Conservation (phyloP, 2,329 filamentous ascomycete genomes). For the Samsoniella hepiali region DNA sequence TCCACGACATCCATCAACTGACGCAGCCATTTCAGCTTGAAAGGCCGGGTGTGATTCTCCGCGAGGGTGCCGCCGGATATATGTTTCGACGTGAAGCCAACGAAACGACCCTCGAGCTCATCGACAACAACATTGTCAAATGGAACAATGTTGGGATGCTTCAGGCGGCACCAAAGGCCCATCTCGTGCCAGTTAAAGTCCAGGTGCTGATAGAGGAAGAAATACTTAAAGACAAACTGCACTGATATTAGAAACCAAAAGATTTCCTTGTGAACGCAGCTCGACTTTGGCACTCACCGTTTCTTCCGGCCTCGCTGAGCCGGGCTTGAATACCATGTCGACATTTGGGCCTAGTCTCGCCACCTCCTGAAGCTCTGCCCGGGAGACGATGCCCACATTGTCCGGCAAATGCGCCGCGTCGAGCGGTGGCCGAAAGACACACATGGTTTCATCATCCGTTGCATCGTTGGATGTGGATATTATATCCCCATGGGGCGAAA, state of each 20-base stretch:
- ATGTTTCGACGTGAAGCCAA: conserved; percentile 37
- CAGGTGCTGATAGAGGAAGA: conserved; percentile 25
- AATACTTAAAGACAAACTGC: conserved; percentile 36
- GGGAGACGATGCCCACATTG: conserved; percentile 20
- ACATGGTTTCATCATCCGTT: conserved; percentile 29
- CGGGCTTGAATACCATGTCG: conserved; percentile 27
- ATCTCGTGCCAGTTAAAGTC: conserved; percentile 33
- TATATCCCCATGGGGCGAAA: conserved; percentile 23
- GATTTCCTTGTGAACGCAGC: not conserved
- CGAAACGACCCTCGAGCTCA: conserved; percentile 29
- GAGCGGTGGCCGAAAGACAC: conserved; percentile 27
- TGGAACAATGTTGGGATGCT: conserved; percentile 36
- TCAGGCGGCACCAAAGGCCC: conserved; percentile 34
- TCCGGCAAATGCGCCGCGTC: conserved; percentile 22
- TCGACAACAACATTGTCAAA: conserved; percentile 36
- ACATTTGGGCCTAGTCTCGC: conserved; percentile 28
- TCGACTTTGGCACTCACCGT: conserved; percentile 5
- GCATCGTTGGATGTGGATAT: conserved; percentile 24
- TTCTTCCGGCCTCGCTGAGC: conserved; percentile 16
- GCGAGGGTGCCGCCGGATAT: conserved; percentile 35
- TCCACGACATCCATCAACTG: conserved; percentile 37
- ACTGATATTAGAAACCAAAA: not conserved
- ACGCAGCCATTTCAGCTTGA: conserved; percentile 35
- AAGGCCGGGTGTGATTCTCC: conserved; percentile 29
- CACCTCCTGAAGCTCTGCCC: conserved; percentile 30